Conservation (phyloP, 768 basidiomycete genomes). For the Collybia nuda region DNA sequence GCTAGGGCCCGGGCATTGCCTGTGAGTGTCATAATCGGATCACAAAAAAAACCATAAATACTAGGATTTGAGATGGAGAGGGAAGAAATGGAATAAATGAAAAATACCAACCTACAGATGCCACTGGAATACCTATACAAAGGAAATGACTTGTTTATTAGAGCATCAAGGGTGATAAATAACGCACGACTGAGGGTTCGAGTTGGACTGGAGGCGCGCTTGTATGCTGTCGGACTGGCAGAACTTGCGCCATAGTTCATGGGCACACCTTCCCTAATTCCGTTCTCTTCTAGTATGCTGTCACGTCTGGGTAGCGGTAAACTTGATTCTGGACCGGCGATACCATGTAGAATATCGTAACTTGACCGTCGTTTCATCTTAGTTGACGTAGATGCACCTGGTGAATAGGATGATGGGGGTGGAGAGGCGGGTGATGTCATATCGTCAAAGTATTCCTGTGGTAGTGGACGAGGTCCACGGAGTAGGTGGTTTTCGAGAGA, state of each 20-base stretch:
- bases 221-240: slow-evolving; percentile 36
- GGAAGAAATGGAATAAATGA: slow-evolving; percentile 7
- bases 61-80: slow-evolving; percentile 16
- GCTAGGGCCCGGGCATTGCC: slow-evolving; percentile 85
- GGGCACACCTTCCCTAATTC: slow-evolving; percentile 77
- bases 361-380: slow-evolving; percentile 66
- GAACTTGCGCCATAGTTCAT: slow-evolving; percentile 46
- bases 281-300: slow-evolving; percentile 39
- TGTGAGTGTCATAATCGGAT: slow-evolving; percentile 32
- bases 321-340: slow-evolving; percentile 76
- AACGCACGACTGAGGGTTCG: slow-evolving; percentile 78
- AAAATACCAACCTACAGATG: slow-evolving; percentile 67
- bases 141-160: slow-evolving; percentile 17
- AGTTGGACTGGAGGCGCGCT: slow-evolving; percentile 70
- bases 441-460: slow-evolving; percentile 30
- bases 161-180: slow-evolving; percentile 12
- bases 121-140: slow-evolving; percentile 66
- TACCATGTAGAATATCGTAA: slow-evolving; percentile 65
- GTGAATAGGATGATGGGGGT: slow-evolving; percentile 29
- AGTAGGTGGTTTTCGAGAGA: slow-evolving; percentile 67
- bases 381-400: slow-evolving; percentile 30
- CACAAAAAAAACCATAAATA: slow-evolving; percentile 18
- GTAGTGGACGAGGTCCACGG: slow-evolving; percentile 62
- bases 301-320: slow-evolving; percentile 70
- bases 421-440: slow-evolving; percentile 31